These are phyloP conservation scores for Didymella glomerata DNA, from an alignment of 2,329 filamentous ascomycete species.

Conservation along the genomic window DNA sequence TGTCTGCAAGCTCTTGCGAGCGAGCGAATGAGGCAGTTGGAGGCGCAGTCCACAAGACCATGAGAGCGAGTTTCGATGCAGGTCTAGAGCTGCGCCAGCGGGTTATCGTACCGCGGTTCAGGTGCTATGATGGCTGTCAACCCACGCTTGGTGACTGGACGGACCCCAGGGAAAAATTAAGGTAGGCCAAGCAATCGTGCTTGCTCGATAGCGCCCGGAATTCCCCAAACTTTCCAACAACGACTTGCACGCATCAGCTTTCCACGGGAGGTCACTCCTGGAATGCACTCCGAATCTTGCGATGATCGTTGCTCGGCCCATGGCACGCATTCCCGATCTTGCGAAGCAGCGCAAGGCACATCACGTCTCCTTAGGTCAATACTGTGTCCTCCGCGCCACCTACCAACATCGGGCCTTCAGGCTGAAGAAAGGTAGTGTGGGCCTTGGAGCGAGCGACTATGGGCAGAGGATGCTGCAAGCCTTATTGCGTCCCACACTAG, in stretches of 20 bases:
- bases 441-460: not conserved
- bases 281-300: not conserved
- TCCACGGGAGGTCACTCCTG: not conserved
- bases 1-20: not conserved
- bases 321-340: not conserved
- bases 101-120: constrained; percentile 23
- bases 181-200: constrained; percentile 46
- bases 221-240: constrained; percentile 23
- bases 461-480: not conserved
- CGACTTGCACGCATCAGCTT: constrained; percentile 16
- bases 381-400: constrained; percentile 1
- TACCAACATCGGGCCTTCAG: not conserved
- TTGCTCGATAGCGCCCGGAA: constrained; percentile 35
- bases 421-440: not conserved
- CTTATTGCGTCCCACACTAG: not conserved
- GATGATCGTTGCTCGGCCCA: not conserved
- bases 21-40: constrained; percentile 7
- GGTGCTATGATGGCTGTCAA: constrained; percentile 8
- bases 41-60: constrained; percentile 11
- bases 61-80: not conserved
- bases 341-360: not conserved
- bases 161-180: constrained; percentile 36
- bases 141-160: constrained; percentile 14
- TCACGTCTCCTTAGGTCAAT: not conserved
- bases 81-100: constrained; percentile 29